Evolutionary conservation across 1,139 yeast genomes (phyloP), one percentile per base, ranked within the genome.

Genomic region (Lodderomyces beijingensis): DNA sequence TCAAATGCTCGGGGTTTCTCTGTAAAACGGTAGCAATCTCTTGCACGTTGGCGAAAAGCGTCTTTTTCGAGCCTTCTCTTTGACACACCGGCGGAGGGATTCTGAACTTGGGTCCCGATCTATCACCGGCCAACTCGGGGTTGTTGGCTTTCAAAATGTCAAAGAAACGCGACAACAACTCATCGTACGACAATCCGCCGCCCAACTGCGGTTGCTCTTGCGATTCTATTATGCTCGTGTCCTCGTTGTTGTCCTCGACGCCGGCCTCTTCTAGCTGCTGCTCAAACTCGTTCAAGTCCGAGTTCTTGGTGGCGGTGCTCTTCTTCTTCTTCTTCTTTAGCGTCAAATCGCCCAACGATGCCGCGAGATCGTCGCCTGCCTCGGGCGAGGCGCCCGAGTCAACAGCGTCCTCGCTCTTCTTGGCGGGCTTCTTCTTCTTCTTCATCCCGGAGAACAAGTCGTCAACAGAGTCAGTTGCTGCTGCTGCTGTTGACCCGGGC

Each of bases 101-200:
- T 73, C 93, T 85, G 69, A 89, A 84, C 64, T 89, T 89, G 36
- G 88, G 79, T 31, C 95, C 94, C 28, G 88, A 73, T 63, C 94
- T 80, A 57, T 91, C 96, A 49, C 97, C 96, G 31, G 97, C 98
- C 53, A 93, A 76, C 59, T 91, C 98, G 39, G 99, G 99, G 66
- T 91, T 93, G 66, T 91, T 89, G 47, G 85, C 82, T 53, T 86
- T 87, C 52, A 93, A 75, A 44, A 89, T 81, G 37, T 70, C 65
- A 68, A 88, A 91, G 57, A 93, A 89, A 57, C 97, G 77, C 37
- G 82, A 73, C 50, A 91, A 74, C 45, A 91, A 75, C 32, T 74
- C 77, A 41, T 79, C 79, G 62, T 89, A 91, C 41, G 93, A 78
- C 46, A 87, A 68, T 27, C 86, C 91, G 32, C 74, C 73, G 8